A percentile compares a stretch with the other conserved stretches of the same genome.
These are phyloP conservation scores for Starmera amethionina DNA, from an alignment of 805 yeast species.

Conservation along the genomic window DNA sequence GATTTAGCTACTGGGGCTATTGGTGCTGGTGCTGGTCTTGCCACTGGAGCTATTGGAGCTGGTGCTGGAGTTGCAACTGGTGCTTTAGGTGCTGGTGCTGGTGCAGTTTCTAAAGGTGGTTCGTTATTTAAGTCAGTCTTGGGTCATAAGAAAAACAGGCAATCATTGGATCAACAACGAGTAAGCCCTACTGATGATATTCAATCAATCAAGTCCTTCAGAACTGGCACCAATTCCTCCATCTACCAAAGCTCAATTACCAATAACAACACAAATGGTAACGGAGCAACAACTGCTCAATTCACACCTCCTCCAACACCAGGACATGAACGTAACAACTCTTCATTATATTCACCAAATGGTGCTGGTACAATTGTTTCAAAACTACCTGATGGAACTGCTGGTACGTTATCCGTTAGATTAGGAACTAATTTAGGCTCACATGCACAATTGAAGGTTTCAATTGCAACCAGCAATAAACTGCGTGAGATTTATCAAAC, in stretches of 20 bases:
- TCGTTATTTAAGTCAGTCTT: conserved; percentile 25
- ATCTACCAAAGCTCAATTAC: conserved; percentile 2
- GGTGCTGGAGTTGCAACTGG: conserved; percentile 36
- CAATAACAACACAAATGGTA: conserved; percentile 1
- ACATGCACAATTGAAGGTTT: conserved; percentile 42
- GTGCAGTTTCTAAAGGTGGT: conserved; percentile 38
- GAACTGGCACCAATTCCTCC: conserved; percentile 29
- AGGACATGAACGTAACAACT: conserved; percentile 11
- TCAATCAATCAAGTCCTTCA: conserved; percentile 17
- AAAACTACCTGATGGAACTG: conserved; percentile 17
- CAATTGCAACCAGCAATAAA: conserved; percentile 34
- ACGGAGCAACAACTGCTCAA: conserved; percentile 2
- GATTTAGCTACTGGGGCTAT: conserved; percentile 32
- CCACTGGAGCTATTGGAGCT: conserved; percentile 37
- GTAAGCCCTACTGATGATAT: conserved; percentile 3
- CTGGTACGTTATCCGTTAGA: conserved; percentile 47
- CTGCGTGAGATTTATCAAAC: conserved; percentile 58
- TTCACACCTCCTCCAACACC: not conserved
- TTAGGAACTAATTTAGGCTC: conserved; percentile 34
- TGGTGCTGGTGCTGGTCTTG: conserved; percentile 36
- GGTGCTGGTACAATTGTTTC: conserved; percentile 5
- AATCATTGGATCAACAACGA: conserved; percentile 7
- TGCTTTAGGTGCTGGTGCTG: conserved; percentile 35
- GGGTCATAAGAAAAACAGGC: conserved; percentile 19
- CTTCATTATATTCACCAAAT: conserved; percentile 11